A percentile compares a stretch with the other conserved stretches of the same genome.
These are phyloP conservation scores for Lasiodiplodia hormozganensis DNA, from an alignment of 2,329 filamentous ascomycete species.

Conservation along the genomic window DNA sequence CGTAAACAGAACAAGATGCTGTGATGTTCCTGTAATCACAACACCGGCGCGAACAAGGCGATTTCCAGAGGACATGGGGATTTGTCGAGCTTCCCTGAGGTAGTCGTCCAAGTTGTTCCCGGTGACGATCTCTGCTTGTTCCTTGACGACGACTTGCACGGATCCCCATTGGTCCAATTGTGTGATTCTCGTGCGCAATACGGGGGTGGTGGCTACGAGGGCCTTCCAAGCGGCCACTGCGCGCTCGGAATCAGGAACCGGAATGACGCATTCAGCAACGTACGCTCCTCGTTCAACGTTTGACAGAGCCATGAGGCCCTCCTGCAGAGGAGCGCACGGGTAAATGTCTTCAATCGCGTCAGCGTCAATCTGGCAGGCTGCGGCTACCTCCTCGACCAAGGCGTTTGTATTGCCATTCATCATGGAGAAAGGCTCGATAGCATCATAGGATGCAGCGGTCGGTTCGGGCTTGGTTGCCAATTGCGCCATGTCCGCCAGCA, in stretches of 20 bases:
- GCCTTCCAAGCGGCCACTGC: constrained; percentile 57
- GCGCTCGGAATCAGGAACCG: constrained; percentile 33
- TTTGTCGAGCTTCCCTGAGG: constrained; percentile 37
- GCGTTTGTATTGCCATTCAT: background rate
- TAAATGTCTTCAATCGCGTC: constrained; percentile 58
- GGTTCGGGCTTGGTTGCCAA: constrained; percentile 34
- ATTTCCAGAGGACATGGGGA: constrained; percentile 40
- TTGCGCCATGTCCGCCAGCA: constrained; percentile 54
- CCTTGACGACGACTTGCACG: constrained; percentile 42
- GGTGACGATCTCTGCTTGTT: constrained; percentile 31
- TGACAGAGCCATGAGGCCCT: constrained; percentile 62
- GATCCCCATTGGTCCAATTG: constrained; percentile 42
- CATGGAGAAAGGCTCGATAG: background rate
- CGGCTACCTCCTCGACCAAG: background rate
- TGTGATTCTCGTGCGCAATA: constrained; percentile 55
- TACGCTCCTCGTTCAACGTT: constrained; percentile 60
- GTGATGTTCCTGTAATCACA: constrained; percentile 34
- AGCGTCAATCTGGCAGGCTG: constrained; percentile 3
- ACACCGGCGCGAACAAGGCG: constrained; percentile 38
- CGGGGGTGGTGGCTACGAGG: constrained; percentile 51
- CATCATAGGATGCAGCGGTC: too few species aligned
- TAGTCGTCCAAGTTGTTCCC: constrained; percentile 31
- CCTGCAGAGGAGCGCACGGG: constrained; percentile 62
- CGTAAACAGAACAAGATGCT: constrained; percentile 44
- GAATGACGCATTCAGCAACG: constrained; percentile 45